Conservation (phyloP, 176 grass and related monocot genomes). For the Avena eriantha region DNA sequence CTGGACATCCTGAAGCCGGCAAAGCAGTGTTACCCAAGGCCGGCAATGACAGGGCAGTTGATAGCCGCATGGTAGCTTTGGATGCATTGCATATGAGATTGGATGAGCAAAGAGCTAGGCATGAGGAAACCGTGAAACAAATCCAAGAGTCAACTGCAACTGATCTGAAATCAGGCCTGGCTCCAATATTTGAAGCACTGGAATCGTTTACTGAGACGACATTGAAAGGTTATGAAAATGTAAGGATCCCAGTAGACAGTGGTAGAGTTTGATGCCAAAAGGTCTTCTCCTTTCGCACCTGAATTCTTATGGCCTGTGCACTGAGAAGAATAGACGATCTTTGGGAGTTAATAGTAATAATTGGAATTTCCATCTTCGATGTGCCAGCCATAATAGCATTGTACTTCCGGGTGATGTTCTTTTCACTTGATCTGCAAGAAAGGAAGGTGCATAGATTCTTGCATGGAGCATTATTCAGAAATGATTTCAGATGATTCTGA, state of each 20-base stretch:
- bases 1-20: slow-evolving; percentile 34
- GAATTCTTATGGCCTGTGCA: slow-evolving; percentile 9
- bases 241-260: slow-evolving; percentile 50
- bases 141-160: slow-evolving; percentile 59
- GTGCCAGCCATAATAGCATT: not conserved
- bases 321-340: slow-evolving; percentile 23
- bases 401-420: not conserved
- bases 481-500: slow-evolving; percentile 38
- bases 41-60: slow-evolving; percentile 36
- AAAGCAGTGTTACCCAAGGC: slow-evolving; percentile 29
- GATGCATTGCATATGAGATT: slow-evolving; percentile 69
- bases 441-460: not conserved
- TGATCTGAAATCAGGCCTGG: slow-evolving; percentile 73
- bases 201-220: slow-evolving; percentile 65
- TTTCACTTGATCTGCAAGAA: slow-evolving; percentile 29
- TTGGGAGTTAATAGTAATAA: slow-evolving; percentile 3
- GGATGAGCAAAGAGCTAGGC: slow-evolving; percentile 72
- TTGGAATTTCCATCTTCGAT: slow-evolving; percentile 9
- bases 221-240: slow-evolving; percentile 70
- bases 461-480: not conserved
- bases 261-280: slow-evolving; percentile 21
- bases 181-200: slow-evolving; percentile 79
- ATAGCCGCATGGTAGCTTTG: slow-evolving; percentile 62
- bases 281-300: not conserved
- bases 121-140: slow-evolving; percentile 65